Evolutionary conservation across 75 land plant genomes (phyloP).

Genomic region (Sequoia sempervirens): DNA sequence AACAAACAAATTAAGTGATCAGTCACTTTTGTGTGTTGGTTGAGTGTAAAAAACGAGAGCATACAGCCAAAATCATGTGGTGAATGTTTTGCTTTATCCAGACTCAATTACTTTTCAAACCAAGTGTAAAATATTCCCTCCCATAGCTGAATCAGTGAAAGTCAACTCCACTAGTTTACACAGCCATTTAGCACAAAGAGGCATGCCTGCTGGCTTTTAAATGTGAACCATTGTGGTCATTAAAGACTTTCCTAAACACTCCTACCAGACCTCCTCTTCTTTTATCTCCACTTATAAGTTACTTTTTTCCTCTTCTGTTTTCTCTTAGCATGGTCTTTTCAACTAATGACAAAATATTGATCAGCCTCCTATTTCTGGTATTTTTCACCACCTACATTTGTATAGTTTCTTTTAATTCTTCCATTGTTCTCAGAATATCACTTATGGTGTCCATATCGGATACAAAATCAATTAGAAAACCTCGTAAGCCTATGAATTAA

Average conservation of each 20-base stretch:
- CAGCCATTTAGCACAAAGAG: no score
- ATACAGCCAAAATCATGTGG: background rate
- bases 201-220: no score
- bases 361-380: background rate
- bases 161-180: no score
- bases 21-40: background rate
- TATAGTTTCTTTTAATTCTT: no score
- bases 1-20: background rate
- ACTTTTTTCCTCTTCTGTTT: background rate
- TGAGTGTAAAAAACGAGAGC: background rate
- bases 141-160: background rate
- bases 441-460: background rate
- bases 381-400: background rate
- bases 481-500: background rate
- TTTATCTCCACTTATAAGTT: background rate
- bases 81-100: background rate
- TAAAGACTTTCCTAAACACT: background rate
- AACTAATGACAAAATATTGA: no score
- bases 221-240: no score
- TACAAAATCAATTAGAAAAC: no score
- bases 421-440: no score
- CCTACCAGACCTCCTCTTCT: background rate
- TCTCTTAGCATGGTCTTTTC: background rate
- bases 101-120: background rate
- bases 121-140: no score